Conservation (phyloP, 441 rosid species). For the Bocquillonia castaneifolia region DNA sequence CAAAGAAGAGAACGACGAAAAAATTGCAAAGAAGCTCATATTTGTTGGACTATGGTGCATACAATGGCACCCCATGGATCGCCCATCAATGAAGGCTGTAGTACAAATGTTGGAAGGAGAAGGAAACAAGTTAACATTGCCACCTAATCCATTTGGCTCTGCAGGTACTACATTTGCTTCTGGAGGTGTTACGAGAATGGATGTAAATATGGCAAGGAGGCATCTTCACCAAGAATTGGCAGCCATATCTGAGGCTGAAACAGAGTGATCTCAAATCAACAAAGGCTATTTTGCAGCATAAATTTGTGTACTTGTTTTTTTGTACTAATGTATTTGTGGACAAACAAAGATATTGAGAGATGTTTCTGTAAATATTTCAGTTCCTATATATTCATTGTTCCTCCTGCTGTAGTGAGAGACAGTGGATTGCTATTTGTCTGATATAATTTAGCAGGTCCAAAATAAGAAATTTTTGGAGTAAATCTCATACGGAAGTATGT, state of each 20-base stretch:
- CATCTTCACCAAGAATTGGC: conserved; percentile 14
- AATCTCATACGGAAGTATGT: conserved; percentile 13
- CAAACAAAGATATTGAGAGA: background rate
- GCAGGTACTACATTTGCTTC: conserved; percentile 18
- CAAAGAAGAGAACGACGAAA: conserved; percentile 18
- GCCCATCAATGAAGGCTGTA: conserved; percentile 29
- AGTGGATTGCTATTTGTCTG: background rate
- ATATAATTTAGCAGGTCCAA: background rate
- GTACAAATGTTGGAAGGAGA: conserved; percentile 36
- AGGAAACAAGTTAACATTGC: conserved; percentile 21
- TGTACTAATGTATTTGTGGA: background rate
- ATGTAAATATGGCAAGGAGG: background rate
- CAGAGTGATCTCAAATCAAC: background rate
- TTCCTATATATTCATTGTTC: conserved; percentile 14
- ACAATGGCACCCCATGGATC: conserved; percentile 30
- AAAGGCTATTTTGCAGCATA: background rate
- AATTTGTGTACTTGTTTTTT: background rate
- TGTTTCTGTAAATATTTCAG: conserved; percentile 9
- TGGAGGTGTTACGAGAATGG: conserved; percentile 10
- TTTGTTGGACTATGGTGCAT: conserved; percentile 30
- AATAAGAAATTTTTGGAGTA: conserved; percentile 9
- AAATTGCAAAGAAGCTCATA: conserved; percentile 30
- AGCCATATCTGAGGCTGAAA: conserved; percentile 14
- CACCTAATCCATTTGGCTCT: conserved; percentile 30
- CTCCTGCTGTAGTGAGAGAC: conserved; percentile 15